A percentile compares a stretch with the other conserved stretches of the same genome.
These are phyloP conservation scores for Talaromyces proteolyticus DNA, from an alignment of 495 filamentous ascomycete genomes.

Conservation along the genomic window DNA sequence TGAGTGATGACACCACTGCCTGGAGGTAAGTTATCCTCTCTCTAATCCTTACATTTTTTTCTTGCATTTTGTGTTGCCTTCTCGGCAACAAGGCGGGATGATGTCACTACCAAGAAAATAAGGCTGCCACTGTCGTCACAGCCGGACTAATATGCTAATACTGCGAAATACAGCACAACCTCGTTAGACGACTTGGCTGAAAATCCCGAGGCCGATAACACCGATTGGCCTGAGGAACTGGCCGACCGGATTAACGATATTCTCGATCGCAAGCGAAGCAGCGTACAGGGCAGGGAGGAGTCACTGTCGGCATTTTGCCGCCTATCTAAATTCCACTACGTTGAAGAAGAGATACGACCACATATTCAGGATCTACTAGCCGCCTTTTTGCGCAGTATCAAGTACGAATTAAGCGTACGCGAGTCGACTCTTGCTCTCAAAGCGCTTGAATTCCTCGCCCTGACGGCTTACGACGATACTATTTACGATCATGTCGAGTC, in stretches of 20 bases:
- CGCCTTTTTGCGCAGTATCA: constrained; percentile 69
- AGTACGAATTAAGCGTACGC: constrained; percentile 60
- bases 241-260: constrained; percentile 72
- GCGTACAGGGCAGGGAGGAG: constrained; percentile 71
- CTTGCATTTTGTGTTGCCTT: constrained; percentile 13
- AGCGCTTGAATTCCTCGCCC: constrained; percentile 69
- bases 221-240: constrained; percentile 62
- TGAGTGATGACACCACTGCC: constrained; percentile 59
- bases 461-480: constrained; percentile 65
- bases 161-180: constrained; percentile 18
- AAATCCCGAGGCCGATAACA: constrained; percentile 48
- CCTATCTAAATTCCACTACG: constrained; percentile 68
- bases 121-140: neutral
- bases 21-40: constrained; percentile 49
- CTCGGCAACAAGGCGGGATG: constrained; percentile 20
- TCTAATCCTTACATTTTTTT: constrained; percentile 2
- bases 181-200: constrained; percentile 58
- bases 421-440: constrained; percentile 68
- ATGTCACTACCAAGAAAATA: constrained; percentile 21
- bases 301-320: constrained; percentile 64
- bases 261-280: constrained; percentile 79
- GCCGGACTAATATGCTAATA: neutral
- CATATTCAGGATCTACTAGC: constrained; percentile 60
- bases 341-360: constrained; percentile 56
- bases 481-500: constrained; percentile 60